Evolutionary conservation across 2,329 filamentous ascomycete genomes (phyloP).

Genomic region (Neobulgaria alba): DNA sequence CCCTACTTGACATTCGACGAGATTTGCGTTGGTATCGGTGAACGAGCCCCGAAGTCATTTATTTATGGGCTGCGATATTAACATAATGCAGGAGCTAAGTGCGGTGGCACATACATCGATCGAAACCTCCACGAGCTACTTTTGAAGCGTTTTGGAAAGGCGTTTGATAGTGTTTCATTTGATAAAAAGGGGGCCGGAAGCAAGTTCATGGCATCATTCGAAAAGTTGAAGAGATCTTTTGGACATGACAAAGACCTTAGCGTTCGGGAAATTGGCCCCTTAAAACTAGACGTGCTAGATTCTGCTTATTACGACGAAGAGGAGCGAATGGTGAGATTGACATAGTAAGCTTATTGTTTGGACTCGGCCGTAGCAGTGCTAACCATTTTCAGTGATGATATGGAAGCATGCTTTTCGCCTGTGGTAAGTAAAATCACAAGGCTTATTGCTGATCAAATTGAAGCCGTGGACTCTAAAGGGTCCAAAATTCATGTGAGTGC

Average conservation of each 20-base stretch:
- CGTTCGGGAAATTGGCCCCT: constrained; percentile 3
- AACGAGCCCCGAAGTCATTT: not conserved
- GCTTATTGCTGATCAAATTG: not conserved
- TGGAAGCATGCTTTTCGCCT: not conserved
- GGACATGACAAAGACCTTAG: constrained; percentile 7
- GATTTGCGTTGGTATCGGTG: constrained; percentile 14
- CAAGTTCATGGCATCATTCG: constrained; percentile 15
- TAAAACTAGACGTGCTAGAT: constrained; percentile 9
- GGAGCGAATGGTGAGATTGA: constrained; percentile 11
- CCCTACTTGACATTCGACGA: constrained; percentile 17
- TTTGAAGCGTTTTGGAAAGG: constrained; percentile 13
- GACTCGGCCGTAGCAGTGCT: not conserved
- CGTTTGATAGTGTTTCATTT: constrained; percentile 12
- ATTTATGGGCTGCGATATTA: not conserved
- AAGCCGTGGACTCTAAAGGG: not conserved
- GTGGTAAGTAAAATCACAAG: not conserved
- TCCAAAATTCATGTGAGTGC: not conserved
- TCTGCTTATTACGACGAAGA: constrained; percentile 10
- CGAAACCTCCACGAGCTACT: constrained; percentile 19
- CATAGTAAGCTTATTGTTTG: constrained; percentile 7
- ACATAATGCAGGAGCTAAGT: constrained; percentile 17
- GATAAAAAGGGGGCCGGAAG: constrained; percentile 16
- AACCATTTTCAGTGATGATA: not conserved
- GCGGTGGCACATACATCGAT: constrained; percentile 21
- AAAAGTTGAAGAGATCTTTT: constrained; percentile 14